Evolutionary conservation across 2,329 filamentous ascomycete species (phyloP), one percentile per base, ranked within the genome.

Genomic region (Epichloe uncinata): DNA sequence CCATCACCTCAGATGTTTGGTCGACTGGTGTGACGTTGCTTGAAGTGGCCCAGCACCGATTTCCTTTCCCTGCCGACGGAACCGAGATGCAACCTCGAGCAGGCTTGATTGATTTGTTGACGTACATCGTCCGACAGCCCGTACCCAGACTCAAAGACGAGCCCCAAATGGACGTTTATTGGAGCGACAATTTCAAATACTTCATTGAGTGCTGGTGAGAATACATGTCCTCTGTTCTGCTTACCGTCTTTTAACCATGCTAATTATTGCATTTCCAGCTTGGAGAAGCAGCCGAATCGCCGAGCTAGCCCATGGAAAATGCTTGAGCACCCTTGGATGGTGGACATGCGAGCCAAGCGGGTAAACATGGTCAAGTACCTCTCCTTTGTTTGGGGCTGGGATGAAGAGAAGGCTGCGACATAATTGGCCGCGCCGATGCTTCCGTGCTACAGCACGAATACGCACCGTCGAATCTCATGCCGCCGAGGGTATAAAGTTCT

Each of bases 141-240:
- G 95, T 97, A 52, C 93, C 93, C 2, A 94, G 89, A 66, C 73
- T 98, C 55, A 97, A 96, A 68, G 93, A 98, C 58, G 93, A 98
- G 68, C 87, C 87, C 0, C 82, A 88, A 34, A 87, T 85, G 57
- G 83, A 84, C 52, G 94, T 98, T 57, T 84, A 84, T 63, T 98
- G 93, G 93, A 95, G 87, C 58, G 87, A 94, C 59, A 95, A 87
- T 63, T 97, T 98, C 70, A 98, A 98, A 67, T 96, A 96, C 66
- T 98, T 98, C 61, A 96, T 98, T 60, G 90, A 96, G 70, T 96
- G 90, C 79, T 97, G 93, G 91, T 97, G 79, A 64, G 87, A 82
- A 50, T 16, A 36, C 13, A 37, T 26, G 8, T 13, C 4, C 30
- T 5, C 45, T 16, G 13, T 30, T 26, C 22, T 20, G 4, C 8